Evolutionary conservation across 257 asterid genomes (phyloP).

Genomic region (Ehretia macrophylla): DNA sequence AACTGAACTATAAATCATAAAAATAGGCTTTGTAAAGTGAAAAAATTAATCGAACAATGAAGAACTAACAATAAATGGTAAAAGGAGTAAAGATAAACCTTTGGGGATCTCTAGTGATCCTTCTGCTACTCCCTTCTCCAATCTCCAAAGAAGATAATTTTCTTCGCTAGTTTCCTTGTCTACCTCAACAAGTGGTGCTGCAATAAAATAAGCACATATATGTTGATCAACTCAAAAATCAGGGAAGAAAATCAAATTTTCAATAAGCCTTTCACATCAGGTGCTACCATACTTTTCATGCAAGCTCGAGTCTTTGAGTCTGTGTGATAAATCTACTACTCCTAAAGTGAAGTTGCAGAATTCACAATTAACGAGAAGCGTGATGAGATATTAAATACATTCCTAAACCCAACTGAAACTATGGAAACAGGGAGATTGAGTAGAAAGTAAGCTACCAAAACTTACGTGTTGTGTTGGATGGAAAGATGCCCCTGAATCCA

Average conservation of each 20-base stretch:
- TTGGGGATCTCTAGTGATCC: slow-evolving; percentile 86
- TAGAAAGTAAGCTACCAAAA: slow-evolving; percentile 3
- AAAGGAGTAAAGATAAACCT: slow-evolving; percentile 34
- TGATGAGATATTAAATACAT: slow-evolving; percentile 35
- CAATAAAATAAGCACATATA: background rate
- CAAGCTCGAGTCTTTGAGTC: no score
- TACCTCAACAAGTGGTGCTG: slow-evolving; percentile 89
- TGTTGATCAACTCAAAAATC: no score
- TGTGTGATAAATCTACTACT: no score
- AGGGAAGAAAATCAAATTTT: no score
- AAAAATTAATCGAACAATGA: no score
- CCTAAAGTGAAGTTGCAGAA: no score
- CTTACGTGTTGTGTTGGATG: slow-evolving; percentile 63
- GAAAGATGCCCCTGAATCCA: slow-evolving; percentile 84
- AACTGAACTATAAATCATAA: no score
- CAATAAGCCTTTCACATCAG: no score
- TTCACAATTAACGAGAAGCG: no score
- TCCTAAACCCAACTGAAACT: slow-evolving; percentile 74
- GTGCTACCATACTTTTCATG: no score
- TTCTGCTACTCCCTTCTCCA: slow-evolving; percentile 92
- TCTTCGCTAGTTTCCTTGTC: slow-evolving; percentile 74
- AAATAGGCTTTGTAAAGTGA: no score
- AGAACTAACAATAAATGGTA: background rate
- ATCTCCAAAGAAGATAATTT: slow-evolving; percentile 77
- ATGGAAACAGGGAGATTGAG: background rate